These are phyloP conservation scores for Suillus variegatus DNA, from an alignment of 768 basidiomycete genomes.

Conservation along the genomic window DNA sequence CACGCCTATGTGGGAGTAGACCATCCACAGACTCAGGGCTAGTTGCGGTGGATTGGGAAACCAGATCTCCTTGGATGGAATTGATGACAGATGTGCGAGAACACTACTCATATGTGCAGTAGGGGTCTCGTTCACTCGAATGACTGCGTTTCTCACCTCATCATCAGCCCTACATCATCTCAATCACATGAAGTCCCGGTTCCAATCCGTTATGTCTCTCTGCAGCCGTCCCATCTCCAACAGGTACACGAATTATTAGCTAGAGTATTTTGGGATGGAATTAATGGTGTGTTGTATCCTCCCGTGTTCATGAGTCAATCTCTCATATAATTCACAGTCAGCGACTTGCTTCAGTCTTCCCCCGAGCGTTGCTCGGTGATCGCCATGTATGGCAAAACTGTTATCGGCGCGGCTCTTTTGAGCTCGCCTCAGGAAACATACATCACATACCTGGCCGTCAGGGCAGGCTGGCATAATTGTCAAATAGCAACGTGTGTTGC, in stretches of 20 bases:
- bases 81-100: conserved; percentile 72
- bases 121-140: conserved; percentile 23
- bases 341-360: conserved; percentile 64
- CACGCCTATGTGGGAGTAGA: conserved; percentile 53
- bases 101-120: conserved; percentile 67
- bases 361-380: conserved; percentile 79
- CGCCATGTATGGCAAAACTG: conserved; percentile 67
- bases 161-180: conserved; percentile 55
- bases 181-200: conserved; percentile 40
- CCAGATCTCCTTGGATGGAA: conserved; percentile 68
- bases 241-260: conserved; percentile 74
- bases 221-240: conserved; percentile 57
- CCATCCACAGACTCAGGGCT: conserved; percentile 31
- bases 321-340: conserved; percentile 45
- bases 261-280: conserved; percentile 75
- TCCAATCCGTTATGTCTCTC: conserved; percentile 64
- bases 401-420: conserved; percentile 74
- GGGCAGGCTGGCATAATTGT: conserved; percentile 77
- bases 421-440: conserved; percentile 82
- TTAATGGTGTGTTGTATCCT: conserved; percentile 53
- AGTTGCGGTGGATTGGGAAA: conserved; percentile 74
- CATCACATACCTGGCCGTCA: conserved; percentile 80
- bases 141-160: conserved; percentile 4
- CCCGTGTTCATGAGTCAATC: conserved; percentile 8
- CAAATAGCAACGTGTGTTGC: conserved; percentile 69